Evolutionary conservation across 441 rosid genomes (phyloP).

Genomic region (Raphanus hybrid): DNA sequence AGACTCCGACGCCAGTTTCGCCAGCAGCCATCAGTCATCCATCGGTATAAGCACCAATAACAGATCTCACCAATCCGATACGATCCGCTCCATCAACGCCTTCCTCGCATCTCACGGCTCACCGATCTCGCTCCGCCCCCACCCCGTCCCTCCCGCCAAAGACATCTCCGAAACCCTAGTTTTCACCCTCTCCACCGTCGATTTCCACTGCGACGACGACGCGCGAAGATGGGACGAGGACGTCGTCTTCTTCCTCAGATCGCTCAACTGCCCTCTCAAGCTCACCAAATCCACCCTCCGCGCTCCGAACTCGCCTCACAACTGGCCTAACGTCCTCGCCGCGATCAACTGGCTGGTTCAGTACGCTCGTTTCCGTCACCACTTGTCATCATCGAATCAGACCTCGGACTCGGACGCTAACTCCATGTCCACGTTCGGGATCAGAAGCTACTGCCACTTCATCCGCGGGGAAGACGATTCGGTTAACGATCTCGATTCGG

Average conservation of each 20-base stretch:
- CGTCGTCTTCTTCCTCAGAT: slow-evolving; percentile 55
- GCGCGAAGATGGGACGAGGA: slow-evolving; percentile 66
- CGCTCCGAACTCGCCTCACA: slow-evolving; percentile 85
- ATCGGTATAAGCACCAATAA: slow-evolving; percentile 50
- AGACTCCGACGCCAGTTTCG: slow-evolving; percentile 91
- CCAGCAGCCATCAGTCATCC: slow-evolving; percentile 88
- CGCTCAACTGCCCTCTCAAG: slow-evolving; percentile 70
- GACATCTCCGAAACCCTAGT: slow-evolving; percentile 69
- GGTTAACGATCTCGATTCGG: slow-evolving; percentile 59
- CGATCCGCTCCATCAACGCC: slow-evolving; percentile 64
- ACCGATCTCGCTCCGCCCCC: slow-evolving; percentile 42
- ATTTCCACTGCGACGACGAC: slow-evolving; percentile 46
- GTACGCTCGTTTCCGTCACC: slow-evolving; percentile 51
- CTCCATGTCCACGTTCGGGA: slow-evolving; percentile 35
- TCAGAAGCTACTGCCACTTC: slow-evolving; percentile 59
- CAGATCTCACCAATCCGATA: slow-evolving; percentile 58
- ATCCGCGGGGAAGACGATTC: slow-evolving; percentile 67
- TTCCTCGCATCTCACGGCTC: slow-evolving; percentile 66
- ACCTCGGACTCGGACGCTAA: neutral
- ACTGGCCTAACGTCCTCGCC: slow-evolving; percentile 85
- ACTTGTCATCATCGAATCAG: slow-evolving; percentile 26
- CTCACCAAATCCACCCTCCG: slow-evolving; percentile 76
- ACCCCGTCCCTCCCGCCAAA: slow-evolving; percentile 66
- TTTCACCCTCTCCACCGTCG: slow-evolving; percentile 59
- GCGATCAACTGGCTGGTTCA: slow-evolving; percentile 82